These are phyloP conservation scores for Phytophthora crassamura DNA, from an alignment of 352 stramenopile genomes.

Conservation along the genomic window DNA sequence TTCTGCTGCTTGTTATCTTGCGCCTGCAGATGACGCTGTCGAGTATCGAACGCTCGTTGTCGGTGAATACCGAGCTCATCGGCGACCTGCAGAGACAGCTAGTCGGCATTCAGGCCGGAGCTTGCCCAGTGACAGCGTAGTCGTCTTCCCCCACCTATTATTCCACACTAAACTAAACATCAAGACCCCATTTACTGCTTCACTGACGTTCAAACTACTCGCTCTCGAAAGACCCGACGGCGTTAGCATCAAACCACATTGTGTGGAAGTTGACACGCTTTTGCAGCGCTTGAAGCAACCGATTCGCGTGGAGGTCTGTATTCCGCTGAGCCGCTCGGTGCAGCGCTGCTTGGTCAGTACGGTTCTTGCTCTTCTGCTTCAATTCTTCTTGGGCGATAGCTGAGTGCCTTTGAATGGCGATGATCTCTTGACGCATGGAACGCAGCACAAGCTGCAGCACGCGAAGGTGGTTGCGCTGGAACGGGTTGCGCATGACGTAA, in stretches of 20 bases:
- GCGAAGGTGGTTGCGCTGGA: constrained; percentile 37
- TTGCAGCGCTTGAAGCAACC: constrained; percentile 42
- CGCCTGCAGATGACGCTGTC: constrained; percentile 62
- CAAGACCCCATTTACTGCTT: constrained; percentile 4
- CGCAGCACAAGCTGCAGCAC: constrained; percentile 33
- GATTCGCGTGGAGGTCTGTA: constrained; percentile 37
- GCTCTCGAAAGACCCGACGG: not conserved
- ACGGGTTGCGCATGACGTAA: constrained; percentile 50
- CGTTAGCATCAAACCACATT: constrained; percentile 44
- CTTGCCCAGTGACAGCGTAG: constrained; percentile 33
- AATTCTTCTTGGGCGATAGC: not conserved
- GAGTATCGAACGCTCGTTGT: constrained; percentile 64
- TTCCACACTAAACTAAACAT: constrained; percentile 12
- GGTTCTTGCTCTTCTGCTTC: not conserved
- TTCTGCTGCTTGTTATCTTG: constrained; percentile 67
- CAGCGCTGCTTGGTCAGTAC: not conserved
- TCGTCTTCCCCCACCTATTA: constrained; percentile 6
- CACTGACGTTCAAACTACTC: not conserved
- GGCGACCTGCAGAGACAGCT: constrained; percentile 44
- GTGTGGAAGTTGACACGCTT: constrained; percentile 55
- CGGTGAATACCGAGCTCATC: constrained; percentile 49
- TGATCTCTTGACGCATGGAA: constrained; percentile 43
- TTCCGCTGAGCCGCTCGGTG: constrained; percentile 30
- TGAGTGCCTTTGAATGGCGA: constrained; percentile 25
- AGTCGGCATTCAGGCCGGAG: constrained; percentile 15